phyloP scores from a whole-genome alignment of 2,329 filamentous ascomycete species.

The Pestalotiopsis sp. region DNA sequence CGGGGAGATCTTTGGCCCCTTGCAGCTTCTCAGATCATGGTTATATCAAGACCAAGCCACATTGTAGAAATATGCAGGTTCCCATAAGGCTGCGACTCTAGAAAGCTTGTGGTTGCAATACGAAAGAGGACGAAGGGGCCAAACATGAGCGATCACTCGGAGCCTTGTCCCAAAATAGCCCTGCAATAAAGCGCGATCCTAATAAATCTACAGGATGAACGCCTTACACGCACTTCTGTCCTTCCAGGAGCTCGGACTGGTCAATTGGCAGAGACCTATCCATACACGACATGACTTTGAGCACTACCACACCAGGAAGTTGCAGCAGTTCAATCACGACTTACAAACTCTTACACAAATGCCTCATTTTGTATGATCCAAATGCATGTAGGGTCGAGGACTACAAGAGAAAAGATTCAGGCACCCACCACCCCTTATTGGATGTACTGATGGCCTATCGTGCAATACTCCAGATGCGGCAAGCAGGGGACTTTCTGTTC shows the following conservation, averaged over 20 bases:
- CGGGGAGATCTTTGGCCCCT: neutral
- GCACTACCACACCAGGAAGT: neutral
- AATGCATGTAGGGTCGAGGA: neutral
- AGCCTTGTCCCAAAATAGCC: neutral
- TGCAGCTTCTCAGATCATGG: neutral
- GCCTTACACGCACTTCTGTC: neutral
- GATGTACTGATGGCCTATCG: neutral
- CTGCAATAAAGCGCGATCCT: neutral
- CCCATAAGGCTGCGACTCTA: neutral
- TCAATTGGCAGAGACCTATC: neutral
- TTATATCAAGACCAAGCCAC: neutral
- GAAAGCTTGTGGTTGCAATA: neutral
- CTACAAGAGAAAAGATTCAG: neutral
- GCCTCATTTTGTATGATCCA: neutral
- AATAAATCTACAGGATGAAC: neutral
- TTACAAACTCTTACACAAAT: neutral
- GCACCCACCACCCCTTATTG: neutral
- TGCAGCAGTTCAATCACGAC: neutral
- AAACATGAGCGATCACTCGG: neutral
- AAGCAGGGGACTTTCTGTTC: neutral
- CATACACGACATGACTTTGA: neutral
- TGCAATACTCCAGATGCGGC: neutral
- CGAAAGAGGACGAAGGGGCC: neutral
- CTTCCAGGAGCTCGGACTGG: neutral
- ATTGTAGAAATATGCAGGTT: neutral